Conservation (phyloP, 2,329 filamentous ascomycete genomes). For the Cladosporium sp. region DNA sequence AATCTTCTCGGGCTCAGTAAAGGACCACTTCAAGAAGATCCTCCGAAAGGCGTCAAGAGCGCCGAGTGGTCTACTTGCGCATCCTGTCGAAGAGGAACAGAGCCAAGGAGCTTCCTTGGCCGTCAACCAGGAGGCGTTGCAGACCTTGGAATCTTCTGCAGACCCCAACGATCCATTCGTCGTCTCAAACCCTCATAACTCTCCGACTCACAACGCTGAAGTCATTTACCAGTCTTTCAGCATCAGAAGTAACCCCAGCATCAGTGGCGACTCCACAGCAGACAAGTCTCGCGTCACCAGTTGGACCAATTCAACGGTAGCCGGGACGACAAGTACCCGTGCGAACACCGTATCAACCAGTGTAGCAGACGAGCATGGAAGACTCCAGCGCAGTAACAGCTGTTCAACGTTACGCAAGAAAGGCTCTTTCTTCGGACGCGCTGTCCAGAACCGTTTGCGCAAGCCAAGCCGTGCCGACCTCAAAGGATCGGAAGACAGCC, state of each 20-base stretch:
- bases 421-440: conserved; percentile 27
- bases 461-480: conserved; percentile 24
- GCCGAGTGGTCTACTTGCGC: conserved; percentile 38
- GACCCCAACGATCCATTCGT: conserved; percentile 6
- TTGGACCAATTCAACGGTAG: conserved; percentile 60
- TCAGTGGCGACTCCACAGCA: conserved; percentile 35
- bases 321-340: conserved; percentile 47
- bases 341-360: conserved; percentile 23
- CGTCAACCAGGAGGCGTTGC: neutral
- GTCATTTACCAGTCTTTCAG: conserved; percentile 18
- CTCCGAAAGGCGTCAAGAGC: conserved; percentile 41
- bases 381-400: conserved; percentile 15
- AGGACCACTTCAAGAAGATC: conserved; percentile 53
- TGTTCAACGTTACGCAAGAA: conserved; percentile 21
- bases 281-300: conserved; percentile 64
- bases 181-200: neutral
- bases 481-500: conserved; percentile 44
- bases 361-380: conserved; percentile 11
- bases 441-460: conserved; percentile 23
- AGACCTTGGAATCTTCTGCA: neutral
- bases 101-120: conserved; percentile 28
- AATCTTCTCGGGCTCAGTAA: conserved; percentile 55
- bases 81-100: conserved; percentile 39
- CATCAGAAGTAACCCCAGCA: conserved; percentile 44
- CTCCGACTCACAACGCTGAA: neutral